These are phyloP conservation scores for Carpinus viminea DNA, from an alignment of 306 rosid species.

Conservation along the genomic window DNA sequence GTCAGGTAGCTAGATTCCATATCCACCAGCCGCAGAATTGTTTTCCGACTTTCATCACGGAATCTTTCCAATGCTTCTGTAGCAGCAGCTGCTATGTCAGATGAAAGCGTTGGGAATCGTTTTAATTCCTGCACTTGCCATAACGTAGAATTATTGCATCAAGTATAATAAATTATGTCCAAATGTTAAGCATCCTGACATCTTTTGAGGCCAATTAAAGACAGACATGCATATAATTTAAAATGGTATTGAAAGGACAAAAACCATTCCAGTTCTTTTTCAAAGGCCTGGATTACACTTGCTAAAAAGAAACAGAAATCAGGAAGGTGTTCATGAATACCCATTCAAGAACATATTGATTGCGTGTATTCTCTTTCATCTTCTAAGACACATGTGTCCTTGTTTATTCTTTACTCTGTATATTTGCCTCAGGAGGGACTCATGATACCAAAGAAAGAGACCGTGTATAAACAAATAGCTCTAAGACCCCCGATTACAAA, in stretches of 20 bases:
- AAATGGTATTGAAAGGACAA: background rate
- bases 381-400: background rate
- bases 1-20: constrained; percentile 98
- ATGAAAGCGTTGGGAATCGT: constrained; percentile 87
- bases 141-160: constrained; percentile 8
- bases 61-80: constrained; percentile 86
- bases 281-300: background rate
- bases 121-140: constrained; percentile 72
- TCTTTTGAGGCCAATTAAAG: background rate
- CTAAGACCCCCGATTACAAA: background rate
- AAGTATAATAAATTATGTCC: background rate
- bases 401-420: background rate
- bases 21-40: constrained; percentile 85
- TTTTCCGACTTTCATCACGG: constrained; percentile 89
- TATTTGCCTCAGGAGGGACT: background rate
- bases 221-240: background rate
- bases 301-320: background rate
- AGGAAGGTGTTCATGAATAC: background rate
- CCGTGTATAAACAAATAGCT: background rate
- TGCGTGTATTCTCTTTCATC: background rate
- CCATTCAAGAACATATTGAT: background rate
- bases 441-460: background rate
- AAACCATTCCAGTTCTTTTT: background rate
- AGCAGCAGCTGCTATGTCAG: constrained; percentile 85
- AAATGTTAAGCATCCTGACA: background rate